phyloP scores from a whole-genome alignment of 805 yeast species.

The Candida chilensis region DNA sequence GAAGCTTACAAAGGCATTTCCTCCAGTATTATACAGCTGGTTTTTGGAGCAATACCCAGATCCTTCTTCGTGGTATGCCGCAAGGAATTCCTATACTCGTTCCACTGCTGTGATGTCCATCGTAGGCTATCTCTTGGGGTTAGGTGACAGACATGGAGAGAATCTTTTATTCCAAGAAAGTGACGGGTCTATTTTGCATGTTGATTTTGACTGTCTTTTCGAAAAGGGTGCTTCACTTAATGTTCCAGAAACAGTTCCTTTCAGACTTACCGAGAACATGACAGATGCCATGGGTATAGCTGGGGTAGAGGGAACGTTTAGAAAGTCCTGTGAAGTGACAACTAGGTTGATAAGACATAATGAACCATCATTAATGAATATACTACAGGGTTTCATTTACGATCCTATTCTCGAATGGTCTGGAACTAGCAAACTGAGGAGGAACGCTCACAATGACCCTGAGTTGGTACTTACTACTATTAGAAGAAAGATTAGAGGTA shows the following conservation, averaged over 20 bases:
- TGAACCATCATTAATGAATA: slow-evolving; percentile 81
- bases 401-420: slow-evolving; percentile 88
- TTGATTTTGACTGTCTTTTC: slow-evolving; percentile 93
- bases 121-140: slow-evolving; percentile 87
- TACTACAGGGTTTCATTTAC: slow-evolving; percentile 84
- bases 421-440: slow-evolving; percentile 22
- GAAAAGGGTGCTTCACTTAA: slow-evolving; percentile 70
- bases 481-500: slow-evolving; percentile 76
- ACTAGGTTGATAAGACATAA: slow-evolving; percentile 61
- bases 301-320: slow-evolving; percentile 84
- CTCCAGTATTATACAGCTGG: slow-evolving; percentile 82
- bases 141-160: slow-evolving; percentile 96
- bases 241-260: slow-evolving; percentile 92
- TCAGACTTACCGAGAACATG: slow-evolving; percentile 81
- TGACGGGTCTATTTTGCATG: slow-evolving; percentile 80
- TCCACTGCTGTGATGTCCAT: slow-evolving; percentile 95
- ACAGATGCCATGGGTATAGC: slow-evolving; percentile 84
- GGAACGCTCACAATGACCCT: slow-evolving; percentile 31
- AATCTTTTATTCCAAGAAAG: slow-evolving; percentile 68
- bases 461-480: slow-evolving; percentile 64
- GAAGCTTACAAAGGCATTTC: slow-evolving; percentile 22
- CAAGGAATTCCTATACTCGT: slow-evolving; percentile 65
- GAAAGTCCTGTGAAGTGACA: slow-evolving; percentile 81
- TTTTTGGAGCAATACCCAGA: slow-evolving; percentile 83
- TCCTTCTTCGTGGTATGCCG: slow-evolving; percentile 79